phyloP scores from a whole-genome alignment of 2,329 filamentous ascomycete species.

The Penicillium corylophilum region DNA sequence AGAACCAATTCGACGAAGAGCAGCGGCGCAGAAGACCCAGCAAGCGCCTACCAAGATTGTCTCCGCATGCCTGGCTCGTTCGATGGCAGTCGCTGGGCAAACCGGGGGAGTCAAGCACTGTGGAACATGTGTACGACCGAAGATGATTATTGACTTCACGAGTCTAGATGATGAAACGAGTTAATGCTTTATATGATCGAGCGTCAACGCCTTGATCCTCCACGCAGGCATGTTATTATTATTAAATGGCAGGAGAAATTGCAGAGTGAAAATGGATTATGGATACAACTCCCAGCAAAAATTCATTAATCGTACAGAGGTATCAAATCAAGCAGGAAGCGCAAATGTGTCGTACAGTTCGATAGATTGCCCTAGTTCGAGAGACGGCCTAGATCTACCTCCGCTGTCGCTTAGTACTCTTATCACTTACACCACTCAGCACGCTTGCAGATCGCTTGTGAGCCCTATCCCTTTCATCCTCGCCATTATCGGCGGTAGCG shows the following conservation, averaged over 20 bases:
- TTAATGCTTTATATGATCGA: background rate
- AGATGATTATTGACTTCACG: background rate
- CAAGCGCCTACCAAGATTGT: slow-evolving; percentile 26
- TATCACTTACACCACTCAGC: slow-evolving; percentile 67
- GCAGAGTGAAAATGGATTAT: slow-evolving; percentile 13
- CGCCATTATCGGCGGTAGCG: slow-evolving; percentile 10
- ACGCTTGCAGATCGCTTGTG: slow-evolving; percentile 84
- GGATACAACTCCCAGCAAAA: slow-evolving; percentile 12
- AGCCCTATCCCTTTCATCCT: slow-evolving; percentile 13
- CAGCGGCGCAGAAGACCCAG: slow-evolving; percentile 18
- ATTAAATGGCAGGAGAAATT: slow-evolving; percentile 12
- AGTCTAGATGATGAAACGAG: background rate
- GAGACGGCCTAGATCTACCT: slow-evolving; percentile 29
- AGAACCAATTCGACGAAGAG: slow-evolving; percentile 18
- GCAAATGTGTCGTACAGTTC: slow-evolving; percentile 14
- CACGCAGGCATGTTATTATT: slow-evolving; percentile 9
- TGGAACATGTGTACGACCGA: slow-evolving; percentile 11
- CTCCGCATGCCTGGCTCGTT: slow-evolving; percentile 27
- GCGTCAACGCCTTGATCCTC: background rate
- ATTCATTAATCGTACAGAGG: slow-evolving; percentile 37
- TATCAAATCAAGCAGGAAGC: slow-evolving; percentile 20
- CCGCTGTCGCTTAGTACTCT: slow-evolving; percentile 52
- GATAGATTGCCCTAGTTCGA: background rate
- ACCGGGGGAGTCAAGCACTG: slow-evolving; percentile 20
- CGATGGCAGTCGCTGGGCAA: slow-evolving; percentile 25